Conservation (phyloP, 306 rosid genomes). For the Cucurbita pepo region DNA sequence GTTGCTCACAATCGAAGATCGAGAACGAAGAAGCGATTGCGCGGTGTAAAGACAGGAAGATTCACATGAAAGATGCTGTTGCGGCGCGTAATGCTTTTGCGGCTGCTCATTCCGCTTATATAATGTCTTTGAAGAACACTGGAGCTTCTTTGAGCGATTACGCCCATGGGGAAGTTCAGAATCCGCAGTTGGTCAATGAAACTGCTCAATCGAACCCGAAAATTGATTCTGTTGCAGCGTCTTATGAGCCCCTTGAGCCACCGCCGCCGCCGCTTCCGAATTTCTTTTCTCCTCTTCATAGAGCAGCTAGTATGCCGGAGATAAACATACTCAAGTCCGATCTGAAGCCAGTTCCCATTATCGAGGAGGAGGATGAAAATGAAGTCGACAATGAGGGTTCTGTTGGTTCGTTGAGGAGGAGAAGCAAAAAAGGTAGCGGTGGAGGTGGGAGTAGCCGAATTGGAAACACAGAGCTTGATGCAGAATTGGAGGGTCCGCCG, state of each 20-base stretch:
- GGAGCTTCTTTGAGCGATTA: slow-evolving; percentile 83
- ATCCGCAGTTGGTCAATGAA: slow-evolving; percentile 12
- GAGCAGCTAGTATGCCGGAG: slow-evolving; percentile 71
- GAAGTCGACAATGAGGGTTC: slow-evolving; percentile 22
- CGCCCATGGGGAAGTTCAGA: slow-evolving; percentile 48
- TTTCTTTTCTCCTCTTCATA: slow-evolving; percentile 27
- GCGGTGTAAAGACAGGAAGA: slow-evolving; percentile 73
- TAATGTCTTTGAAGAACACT: slow-evolving; percentile 45
- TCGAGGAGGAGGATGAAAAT: slow-evolving; percentile 38
- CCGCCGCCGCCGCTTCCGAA: slow-evolving; percentile 38
- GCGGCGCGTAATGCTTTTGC: slow-evolving; percentile 74
- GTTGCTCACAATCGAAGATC: slow-evolving; percentile 83
- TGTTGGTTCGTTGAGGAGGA: slow-evolving; percentile 15
- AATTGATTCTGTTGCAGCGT: slow-evolving; percentile 18
- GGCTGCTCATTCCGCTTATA: slow-evolving; percentile 65
- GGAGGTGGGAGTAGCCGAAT: slow-evolving; percentile 14
- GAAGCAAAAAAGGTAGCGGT: slow-evolving; percentile 13
- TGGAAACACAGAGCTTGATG: slow-evolving; percentile 5
- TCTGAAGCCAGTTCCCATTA: slow-evolving; percentile 20
- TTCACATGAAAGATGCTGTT: slow-evolving; percentile 52
- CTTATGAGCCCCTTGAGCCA: slow-evolving; percentile 26
- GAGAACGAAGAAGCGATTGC: slow-evolving; percentile 87
- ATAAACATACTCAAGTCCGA: slow-evolving; percentile 31
- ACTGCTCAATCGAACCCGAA: neutral
- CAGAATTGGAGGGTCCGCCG: slow-evolving; percentile 17